phyloP scores from a whole-genome alignment of 495 filamentous ascomycete genomes.

The Neurospora sp. region DNA sequence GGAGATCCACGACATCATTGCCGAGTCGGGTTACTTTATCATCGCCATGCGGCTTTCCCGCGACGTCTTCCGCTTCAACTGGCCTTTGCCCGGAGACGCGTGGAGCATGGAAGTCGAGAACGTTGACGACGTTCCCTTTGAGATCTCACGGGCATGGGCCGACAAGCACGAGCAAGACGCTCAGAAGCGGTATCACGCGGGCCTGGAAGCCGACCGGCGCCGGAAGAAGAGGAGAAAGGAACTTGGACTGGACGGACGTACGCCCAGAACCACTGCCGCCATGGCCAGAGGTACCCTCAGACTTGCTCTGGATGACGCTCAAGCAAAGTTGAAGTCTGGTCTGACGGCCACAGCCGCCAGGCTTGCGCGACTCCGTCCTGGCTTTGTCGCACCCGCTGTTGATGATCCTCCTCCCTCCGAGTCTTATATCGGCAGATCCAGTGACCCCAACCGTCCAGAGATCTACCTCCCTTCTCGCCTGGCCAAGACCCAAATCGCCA shows the following conservation, averaged over 20 bases:
- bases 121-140: slow-evolving; percentile 24
- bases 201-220: not conserved
- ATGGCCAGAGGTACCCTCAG: not conserved
- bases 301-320: not conserved
- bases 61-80: slow-evolving; percentile 34
- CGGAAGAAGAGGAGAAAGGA: not conserved
- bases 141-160: slow-evolving; percentile 15
- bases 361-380: not conserved
- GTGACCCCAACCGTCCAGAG: not conserved
- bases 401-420: not conserved
- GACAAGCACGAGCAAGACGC: slow-evolving; percentile 7
- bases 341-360: not conserved
- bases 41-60: slow-evolving; percentile 34
- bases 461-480: slow-evolving; percentile 21
- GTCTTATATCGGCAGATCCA: no score
- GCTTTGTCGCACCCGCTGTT: not conserved
- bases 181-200: not conserved
- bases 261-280: not conserved
- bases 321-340: not conserved
- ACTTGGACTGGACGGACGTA: not conserved
- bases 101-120: slow-evolving; percentile 30
- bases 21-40: slow-evolving; percentile 33
- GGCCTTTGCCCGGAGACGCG: slow-evolving; percentile 26
- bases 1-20: slow-evolving; percentile 34
- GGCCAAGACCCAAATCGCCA: slow-evolving; percentile 30